Conservation (phyloP, 2,329 filamentous ascomycete genomes). For the Fonsecaea multimorphosa region DNA sequence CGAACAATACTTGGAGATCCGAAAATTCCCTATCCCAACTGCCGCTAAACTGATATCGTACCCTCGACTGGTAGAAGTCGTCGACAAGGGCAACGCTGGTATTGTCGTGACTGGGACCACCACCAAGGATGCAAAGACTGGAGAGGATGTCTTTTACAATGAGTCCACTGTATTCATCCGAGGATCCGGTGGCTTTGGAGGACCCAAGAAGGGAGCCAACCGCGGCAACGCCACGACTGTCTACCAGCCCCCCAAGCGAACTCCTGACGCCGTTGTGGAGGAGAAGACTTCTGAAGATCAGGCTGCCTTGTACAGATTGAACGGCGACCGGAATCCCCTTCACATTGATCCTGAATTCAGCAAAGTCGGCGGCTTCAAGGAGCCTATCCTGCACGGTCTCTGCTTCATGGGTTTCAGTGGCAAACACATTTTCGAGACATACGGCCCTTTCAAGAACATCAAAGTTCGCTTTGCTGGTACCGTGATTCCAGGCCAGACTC, state of each 20-base stretch:
- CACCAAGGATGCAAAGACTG: conserved; percentile 82
- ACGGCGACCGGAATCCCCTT: conserved; percentile 93
- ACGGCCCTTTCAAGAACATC: conserved; percentile 84
- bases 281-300: conserved; percentile 87
- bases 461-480: conserved; percentile 90
- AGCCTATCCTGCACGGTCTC: conserved; percentile 93
- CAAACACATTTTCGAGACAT: conserved; percentile 86
- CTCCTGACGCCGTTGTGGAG: conserved; percentile 82
- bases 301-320: conserved; percentile 89
- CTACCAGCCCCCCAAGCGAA: conserved; percentile 77
- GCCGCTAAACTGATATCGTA: conserved; percentile 38
- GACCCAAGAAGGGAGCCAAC: conserved; percentile 75
- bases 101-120: conserved; percentile 79
- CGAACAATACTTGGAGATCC: conserved; percentile 96
- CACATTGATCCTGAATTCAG: conserved; percentile 95
- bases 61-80: conserved; percentile 76
- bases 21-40: conserved; percentile 84
- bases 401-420: conserved; percentile 87
- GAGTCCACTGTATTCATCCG: conserved; percentile 92
- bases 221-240: conserved; percentile 79
- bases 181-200: conserved; percentile 88
- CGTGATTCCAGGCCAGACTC: conserved; percentile 76
- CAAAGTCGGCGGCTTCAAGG: conserved; percentile 93
- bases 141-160: conserved; percentile 95
- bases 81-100: conserved; percentile 92